phyloP scores from a whole-genome alignment of 805 yeast species.

The Wickerhamomyces alni region DNA sequence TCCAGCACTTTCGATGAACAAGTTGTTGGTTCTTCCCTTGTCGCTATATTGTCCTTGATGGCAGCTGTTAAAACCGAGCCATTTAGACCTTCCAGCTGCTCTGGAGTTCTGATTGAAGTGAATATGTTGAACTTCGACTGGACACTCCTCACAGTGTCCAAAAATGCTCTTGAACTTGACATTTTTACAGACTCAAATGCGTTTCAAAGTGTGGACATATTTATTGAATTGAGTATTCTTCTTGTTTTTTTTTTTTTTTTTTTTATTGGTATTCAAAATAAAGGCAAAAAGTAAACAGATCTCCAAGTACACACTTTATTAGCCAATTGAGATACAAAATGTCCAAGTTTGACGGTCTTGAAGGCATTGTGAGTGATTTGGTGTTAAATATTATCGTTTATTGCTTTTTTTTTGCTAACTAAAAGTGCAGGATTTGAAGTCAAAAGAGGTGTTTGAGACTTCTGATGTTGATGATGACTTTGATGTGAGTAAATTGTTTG shows the following conservation, averaged over 20 bases:
- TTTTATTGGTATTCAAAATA: background rate
- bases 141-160: conserved; percentile 11
- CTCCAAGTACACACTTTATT: too few species aligned
- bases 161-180: conserved; percentile 10
- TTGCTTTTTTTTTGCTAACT: background rate
- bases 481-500: conserved; percentile 21
- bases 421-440: conserved; percentile 16
- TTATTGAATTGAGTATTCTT: too few species aligned
- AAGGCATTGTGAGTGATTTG: conserved; percentile 13
- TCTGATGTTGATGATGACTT: conserved; percentile 34
- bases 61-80: conserved; percentile 29
- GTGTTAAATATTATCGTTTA: background rate
- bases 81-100: background rate
- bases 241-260: too few species aligned
- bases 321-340: too few species aligned
- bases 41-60: conserved; percentile 77
- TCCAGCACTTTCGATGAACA: conserved; percentile 66
- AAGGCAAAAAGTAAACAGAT: background rate
- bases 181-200: background rate
- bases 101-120: conserved; percentile 29
- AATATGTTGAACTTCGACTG: conserved; percentile 34
- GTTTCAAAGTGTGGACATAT: too few species aligned
- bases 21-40: conserved; percentile 63
- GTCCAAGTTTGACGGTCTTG: conserved; percentile 15
- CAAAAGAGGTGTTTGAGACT: conserved; percentile 38